phyloP scores from a whole-genome alignment of 345 rosid species.

The Euphorbia pulcherrima region DNA sequence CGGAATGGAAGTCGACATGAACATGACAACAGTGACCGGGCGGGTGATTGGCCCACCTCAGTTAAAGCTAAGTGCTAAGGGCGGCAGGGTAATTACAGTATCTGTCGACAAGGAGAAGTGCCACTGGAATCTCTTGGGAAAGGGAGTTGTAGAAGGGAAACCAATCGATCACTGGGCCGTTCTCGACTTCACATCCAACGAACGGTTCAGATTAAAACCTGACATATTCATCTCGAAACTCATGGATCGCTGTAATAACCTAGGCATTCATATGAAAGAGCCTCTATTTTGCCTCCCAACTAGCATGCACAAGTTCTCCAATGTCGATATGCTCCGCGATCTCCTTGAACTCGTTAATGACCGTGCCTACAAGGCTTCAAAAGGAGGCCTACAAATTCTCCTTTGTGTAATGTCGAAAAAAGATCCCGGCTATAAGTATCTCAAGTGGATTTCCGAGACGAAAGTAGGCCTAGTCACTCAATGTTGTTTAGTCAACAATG shows the following conservation, averaged over 20 bases:
- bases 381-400: conserved; percentile 50
- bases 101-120: conserved; percentile 53
- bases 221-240: conserved; percentile 38
- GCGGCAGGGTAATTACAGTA: conserved; percentile 36
- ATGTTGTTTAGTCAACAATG: conserved; percentile 54
- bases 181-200: conserved; percentile 54
- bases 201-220: conserved; percentile 25
- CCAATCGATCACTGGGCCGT: conserved; percentile 64
- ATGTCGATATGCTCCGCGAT: conserved; percentile 32
- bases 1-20: conserved; percentile 51
- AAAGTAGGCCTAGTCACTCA: conserved; percentile 76
- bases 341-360: conserved; percentile 41
- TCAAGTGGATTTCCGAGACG: conserved; percentile 84
- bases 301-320: conserved; percentile 43
- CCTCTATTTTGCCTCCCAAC: conserved; percentile 33
- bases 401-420: conserved; percentile 71
- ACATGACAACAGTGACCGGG: conserved; percentile 63
- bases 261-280: conserved; percentile 55
- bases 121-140: conserved; percentile 73
- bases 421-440: conserved; percentile 63
- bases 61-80: conserved; percentile 42
- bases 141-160: conserved; percentile 58
- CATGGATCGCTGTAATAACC: conserved; percentile 39
- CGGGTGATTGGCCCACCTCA: conserved; percentile 74
- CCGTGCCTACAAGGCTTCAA: conserved; percentile 19